phyloP scores from a whole-genome alignment of 1,284 basidiomycete species.

The Puccinia coronata region DNA sequence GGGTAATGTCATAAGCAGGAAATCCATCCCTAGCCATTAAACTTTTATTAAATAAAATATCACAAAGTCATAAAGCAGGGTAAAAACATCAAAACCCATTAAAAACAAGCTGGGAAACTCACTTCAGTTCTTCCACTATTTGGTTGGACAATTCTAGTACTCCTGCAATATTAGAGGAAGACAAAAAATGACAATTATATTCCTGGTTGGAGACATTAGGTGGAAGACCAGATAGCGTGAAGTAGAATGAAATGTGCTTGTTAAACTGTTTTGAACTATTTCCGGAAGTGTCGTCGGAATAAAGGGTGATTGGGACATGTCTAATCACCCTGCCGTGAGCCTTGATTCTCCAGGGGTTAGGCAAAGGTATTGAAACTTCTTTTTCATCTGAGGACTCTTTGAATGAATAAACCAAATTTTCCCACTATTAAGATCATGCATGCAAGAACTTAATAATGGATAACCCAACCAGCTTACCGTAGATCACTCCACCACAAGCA shows the following conservation, averaged over 20 bases:
- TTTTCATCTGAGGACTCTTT: neutral
- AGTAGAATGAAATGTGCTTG: no score
- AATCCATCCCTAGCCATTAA: neutral
- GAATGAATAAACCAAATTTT: neutral
- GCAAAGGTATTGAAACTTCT: neutral
- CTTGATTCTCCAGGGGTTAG: conserved; percentile 41
- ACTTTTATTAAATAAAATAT: neutral
- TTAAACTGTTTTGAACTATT: conserved; percentile 62
- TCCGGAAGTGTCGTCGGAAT: conserved; percentile 63
- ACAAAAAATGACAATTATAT: conserved; percentile 20
- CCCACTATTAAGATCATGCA: no score
- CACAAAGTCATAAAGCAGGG: neutral
- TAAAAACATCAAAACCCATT: neutral
- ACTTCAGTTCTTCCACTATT: conserved; percentile 59
- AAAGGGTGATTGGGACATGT: conserved; percentile 60
- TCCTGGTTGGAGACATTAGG: conserved; percentile 35
- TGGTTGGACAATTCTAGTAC: neutral
- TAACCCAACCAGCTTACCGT: neutral
- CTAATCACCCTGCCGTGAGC: conserved; percentile 43
- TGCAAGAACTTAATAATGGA: neutral
- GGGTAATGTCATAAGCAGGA: neutral
- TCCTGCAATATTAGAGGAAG: neutral
- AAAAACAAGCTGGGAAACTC: conserved; percentile 34
- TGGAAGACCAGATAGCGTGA: conserved; percentile 59
- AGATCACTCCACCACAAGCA: neutral